Evolutionary conservation across 257 asterid species (phyloP).

Genomic region (Lavandula angustifolia): DNA sequence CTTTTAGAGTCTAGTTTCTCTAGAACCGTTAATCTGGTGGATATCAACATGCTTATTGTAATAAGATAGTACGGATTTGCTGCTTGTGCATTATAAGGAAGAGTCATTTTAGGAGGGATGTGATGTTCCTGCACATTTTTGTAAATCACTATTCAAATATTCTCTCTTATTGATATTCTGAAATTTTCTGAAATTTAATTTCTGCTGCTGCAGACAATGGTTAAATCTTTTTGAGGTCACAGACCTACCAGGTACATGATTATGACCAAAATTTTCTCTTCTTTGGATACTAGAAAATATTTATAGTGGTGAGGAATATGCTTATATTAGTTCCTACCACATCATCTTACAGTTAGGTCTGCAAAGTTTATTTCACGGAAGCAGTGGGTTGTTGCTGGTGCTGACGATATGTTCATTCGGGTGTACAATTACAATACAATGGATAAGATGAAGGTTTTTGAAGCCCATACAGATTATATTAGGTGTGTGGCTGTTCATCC

Average conservation of each 20-base stretch:
- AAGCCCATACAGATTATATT: slow-evolving; percentile 97
- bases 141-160: slow-evolving; percentile 8
- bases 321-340: slow-evolving; percentile 30
- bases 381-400: slow-evolving; percentile 99
- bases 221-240: slow-evolving; percentile 90
- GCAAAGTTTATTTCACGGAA: slow-evolving; percentile 93
- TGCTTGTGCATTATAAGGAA: background rate
- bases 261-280: slow-evolving; percentile 24
- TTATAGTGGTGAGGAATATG: slow-evolving; percentile 7
- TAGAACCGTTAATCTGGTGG: background rate
- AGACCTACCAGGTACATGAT: slow-evolving; percentile 85
- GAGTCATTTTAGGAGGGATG: slow-evolving; percentile 21
- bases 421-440: slow-evolving; percentile 95
- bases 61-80: background rate
- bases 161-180: slow-evolving; percentile 15
- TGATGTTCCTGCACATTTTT: slow-evolving; percentile 17
- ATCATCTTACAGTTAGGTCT: slow-evolving; percentile 78
- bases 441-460: slow-evolving; percentile 95
- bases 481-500: slow-evolving; percentile 99
- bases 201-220: slow-evolving; percentile 73
- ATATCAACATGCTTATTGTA: slow-evolving; percentile 17
- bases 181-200: slow-evolving; percentile 30
- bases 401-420: slow-evolving; percentile 94
- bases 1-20: slow-evolving; percentile 27
- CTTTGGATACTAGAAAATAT: slow-evolving; percentile 20